Evolutionary conservation across 2,329 filamentous ascomycete genomes (phyloP), one percentile per base, ranked within the genome.

Genomic region (Penicillium decumbens): DNA sequence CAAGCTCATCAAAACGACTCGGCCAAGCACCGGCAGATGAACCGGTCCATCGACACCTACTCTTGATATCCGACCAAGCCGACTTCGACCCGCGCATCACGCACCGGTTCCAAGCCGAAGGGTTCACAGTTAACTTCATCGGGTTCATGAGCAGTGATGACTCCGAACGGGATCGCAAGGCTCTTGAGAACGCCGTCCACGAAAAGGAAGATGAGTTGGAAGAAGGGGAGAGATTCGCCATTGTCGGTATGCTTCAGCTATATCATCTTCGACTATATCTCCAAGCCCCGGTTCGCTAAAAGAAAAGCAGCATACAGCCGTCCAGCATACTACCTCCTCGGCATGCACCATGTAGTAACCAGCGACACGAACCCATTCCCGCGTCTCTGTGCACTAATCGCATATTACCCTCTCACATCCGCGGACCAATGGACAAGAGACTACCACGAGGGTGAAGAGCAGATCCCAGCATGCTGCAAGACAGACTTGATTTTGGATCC

Each of bases 41-140:
- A 10, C 46, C 53, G 1, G 38, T 51, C 3, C 53, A 52, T 0
- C 60, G 62, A 25, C 59, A 59, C 23, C 63, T 74, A 15, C 56
- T 64, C 24, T 39, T 68, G 47, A 63, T 62, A 38, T 67, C 66
- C 13, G 58, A 66, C 45, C 58, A 62, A 1, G 51, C 53, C n/a
- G 48, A 63, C 28, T 83, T 83, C 56, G 80, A 83, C 61, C 61
- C 73, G 13, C 70, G 74, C 28, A 75, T 76, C 2, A 64, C 79
- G 37, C 69, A 74, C 32, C 75, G 78, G 41, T 83, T 80, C 72
- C 67, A 71, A 29, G 74, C 77, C 3, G 81, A 84, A 65, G 81
- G 81, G 2, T 84, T 83, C 61, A 64, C 74, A 6, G 75, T 81
- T 27, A 70, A 71, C 28, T 83, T 83, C 60, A 60, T 84, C 1